Evolutionary conservation across 2,329 filamentous ascomycete species (phyloP), one percentile per base, ranked within the genome.

Genomic region (Aspergillus oerlinghausenensis): DNA sequence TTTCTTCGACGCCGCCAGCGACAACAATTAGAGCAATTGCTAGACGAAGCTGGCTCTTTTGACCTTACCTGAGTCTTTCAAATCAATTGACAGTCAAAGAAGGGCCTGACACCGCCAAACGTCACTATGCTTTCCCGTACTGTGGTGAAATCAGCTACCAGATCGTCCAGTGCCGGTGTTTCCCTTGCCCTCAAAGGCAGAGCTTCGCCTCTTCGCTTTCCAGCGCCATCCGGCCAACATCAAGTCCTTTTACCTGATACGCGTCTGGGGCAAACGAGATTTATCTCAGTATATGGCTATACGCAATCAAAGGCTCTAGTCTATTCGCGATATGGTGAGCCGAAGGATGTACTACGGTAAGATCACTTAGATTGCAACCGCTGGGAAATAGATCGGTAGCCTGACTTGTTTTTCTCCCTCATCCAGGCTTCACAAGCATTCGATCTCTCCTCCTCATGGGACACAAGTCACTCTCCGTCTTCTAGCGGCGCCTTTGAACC

Each of bases 401-500:
- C 43, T 25, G 32, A 40, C 35, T 54, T 42, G 38, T 19, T 29
- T 40, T 29, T 47, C 49, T 49, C 50, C n/a, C 28, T 17, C 40
- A 17, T 49, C 5, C 32, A 66, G 76, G 23, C 71, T 80, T 35
- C 78, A 80, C 63, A 75, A 75, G 29, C 76, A 80, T 63, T 80
- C 78, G 8, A 78, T 80, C 54, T 78, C 77, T 5, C 70, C 78
- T 8, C 78, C 77, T 4, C 68, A 78, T 61, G 88, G 89, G 50
- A 78, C 83, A 55, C 78, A 83, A 61, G 78, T 95, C 64, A 92
- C 93, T 54, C 80, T 99, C 58, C 90, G 91, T 73, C 88, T 94
- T 67, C 89, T 99, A 67, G 90, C 92, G 32, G 86, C 92, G 1
- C 91, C 94, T 56, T 90, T 99, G 74, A 99, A 99, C 78, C 94